phyloP scores from a whole-genome alignment of 2,329 filamentous ascomycete genomes.

The Fusarium newnesense region DNA sequence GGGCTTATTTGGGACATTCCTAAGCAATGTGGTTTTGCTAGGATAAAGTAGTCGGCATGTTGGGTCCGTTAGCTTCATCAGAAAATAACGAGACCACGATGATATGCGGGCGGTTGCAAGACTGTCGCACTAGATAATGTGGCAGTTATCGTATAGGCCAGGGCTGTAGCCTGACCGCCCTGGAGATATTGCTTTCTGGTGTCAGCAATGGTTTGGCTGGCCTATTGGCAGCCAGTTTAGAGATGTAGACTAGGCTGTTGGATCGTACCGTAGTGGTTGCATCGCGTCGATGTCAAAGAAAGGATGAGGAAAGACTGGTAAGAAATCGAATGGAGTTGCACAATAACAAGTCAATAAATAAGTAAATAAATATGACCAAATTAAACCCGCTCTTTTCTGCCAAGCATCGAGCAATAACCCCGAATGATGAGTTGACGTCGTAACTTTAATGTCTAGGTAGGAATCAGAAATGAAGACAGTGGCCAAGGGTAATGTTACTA shows the following conservation, averaged over 20 bases:
- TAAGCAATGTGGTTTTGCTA: conserved; percentile 10
- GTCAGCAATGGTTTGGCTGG: conserved; percentile 8
- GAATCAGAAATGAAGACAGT: background rate
- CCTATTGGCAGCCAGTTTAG: background rate
- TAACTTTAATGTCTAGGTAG: background rate
- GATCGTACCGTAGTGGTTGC: conserved; percentile 10
- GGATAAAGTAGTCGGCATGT: background rate
- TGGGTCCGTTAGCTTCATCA: background rate
- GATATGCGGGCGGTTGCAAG: conserved; percentile 1
- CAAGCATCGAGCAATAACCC: background rate
- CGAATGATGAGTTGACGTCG: too few species aligned
- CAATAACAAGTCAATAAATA: background rate
- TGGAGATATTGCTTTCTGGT: conserved; percentile 6
- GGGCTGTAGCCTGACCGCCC: conserved; percentile 9
- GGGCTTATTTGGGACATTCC: background rate
- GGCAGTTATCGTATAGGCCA: background rate
- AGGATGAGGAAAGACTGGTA: background rate
- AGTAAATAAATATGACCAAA: background rate
- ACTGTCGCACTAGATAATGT: background rate
- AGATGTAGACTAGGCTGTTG: background rate
- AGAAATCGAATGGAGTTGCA: background rate
- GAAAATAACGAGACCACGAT: conserved; percentile 9
- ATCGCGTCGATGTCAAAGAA: background rate
- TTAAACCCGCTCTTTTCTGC: background rate
- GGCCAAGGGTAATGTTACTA: background rate